These are phyloP conservation scores for Chrysoporthe deuterocubensis DNA, from an alignment of 2,329 filamentous ascomycete species.

Conservation along the genomic window DNA sequence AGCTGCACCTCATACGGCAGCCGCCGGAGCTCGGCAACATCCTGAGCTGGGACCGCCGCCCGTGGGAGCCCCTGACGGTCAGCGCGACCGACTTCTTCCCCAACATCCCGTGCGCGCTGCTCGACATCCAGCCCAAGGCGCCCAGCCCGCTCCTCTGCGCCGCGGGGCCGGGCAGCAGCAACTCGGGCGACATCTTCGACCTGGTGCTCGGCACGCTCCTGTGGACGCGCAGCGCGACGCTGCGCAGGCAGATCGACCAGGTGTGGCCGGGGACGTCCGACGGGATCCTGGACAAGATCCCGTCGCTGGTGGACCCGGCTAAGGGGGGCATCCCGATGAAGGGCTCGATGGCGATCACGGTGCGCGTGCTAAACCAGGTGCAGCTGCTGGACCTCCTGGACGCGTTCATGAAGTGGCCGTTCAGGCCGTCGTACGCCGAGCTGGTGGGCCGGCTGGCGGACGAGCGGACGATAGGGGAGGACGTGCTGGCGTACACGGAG, in stretches of 20 bases:
- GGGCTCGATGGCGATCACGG: slow-evolving; percentile 47
- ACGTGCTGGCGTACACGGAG: not conserved
- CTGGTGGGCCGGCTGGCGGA: slow-evolving; percentile 49
- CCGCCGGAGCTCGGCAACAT: slow-evolving; percentile 53
- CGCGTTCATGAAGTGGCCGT: slow-evolving; percentile 70
- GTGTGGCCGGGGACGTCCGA: slow-evolving; percentile 65
- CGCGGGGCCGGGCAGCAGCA: slow-evolving; percentile 44
- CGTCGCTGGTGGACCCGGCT: slow-evolving; percentile 51
- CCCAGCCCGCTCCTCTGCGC: slow-evolving; percentile 54
- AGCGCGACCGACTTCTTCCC: slow-evolving; percentile 69
- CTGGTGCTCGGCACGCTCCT: slow-evolving; percentile 53
- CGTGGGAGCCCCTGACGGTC: slow-evolving; percentile 69
- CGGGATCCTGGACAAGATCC: slow-evolving; percentile 53
- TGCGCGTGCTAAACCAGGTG: slow-evolving; percentile 53
- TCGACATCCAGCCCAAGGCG: slow-evolving; percentile 69
- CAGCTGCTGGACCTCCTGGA: slow-evolving; percentile 64
- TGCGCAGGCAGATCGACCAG: slow-evolving; percentile 48
- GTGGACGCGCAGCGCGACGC: slow-evolving; percentile 22
- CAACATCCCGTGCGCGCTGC: slow-evolving; percentile 56
- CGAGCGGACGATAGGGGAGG: slow-evolving; percentile 33
- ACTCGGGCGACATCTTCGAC: slow-evolving; percentile 56
- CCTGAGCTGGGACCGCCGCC: slow-evolving; percentile 71
- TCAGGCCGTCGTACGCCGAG: slow-evolving; percentile 54
- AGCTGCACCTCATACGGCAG: slow-evolving; percentile 55
- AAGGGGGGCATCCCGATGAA: slow-evolving; percentile 50